Evolutionary conservation across 2,329 filamentous ascomycete genomes (phyloP).

Genomic region (Lomentospora prolificans): DNA sequence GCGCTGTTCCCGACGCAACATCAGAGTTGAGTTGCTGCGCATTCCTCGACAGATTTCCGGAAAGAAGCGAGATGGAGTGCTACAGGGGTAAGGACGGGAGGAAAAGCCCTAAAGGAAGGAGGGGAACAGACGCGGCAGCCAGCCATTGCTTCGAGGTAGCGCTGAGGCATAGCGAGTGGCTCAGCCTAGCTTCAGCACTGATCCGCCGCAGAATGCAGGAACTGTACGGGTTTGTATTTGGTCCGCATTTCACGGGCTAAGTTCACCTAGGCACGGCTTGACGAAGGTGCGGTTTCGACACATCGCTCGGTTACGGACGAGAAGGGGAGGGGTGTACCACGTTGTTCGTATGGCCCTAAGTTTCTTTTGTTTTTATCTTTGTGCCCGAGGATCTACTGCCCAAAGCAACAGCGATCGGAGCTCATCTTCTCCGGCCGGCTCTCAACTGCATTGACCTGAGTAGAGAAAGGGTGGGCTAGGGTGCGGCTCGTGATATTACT

Average conservation of each 20-base stretch:
- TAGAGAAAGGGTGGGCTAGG: not conserved
- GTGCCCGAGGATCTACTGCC: not conserved
- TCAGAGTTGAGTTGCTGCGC: not conserved
- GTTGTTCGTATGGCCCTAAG: not conserved
- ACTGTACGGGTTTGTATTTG: not conserved
- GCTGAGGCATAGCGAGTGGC: slow-evolving; percentile 5
- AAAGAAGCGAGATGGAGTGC: slow-evolving; percentile 1
- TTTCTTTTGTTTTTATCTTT: not conserved
- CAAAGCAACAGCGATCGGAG: not conserved
- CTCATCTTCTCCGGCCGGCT: not conserved
- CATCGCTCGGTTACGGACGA: not conserved
- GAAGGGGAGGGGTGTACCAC: not conserved
- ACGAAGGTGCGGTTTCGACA: not conserved
- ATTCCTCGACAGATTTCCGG: not conserved
- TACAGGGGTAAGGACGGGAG: too few relatives aligned
- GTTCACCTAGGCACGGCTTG: not conserved
- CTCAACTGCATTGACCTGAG: not conserved
- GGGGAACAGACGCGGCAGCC: not conserved
- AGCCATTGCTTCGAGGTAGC: not conserved
- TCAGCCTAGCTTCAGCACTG: not conserved
- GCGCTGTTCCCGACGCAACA: not conserved
- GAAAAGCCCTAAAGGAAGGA: not conserved
- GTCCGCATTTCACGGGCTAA: not conserved
- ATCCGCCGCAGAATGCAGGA: slow-evolving; percentile 4
- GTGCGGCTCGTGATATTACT: not conserved